phyloP scores from a whole-genome alignment of 2,329 filamentous ascomycete genomes.

The Ascochyta clinopodiicola region DNA sequence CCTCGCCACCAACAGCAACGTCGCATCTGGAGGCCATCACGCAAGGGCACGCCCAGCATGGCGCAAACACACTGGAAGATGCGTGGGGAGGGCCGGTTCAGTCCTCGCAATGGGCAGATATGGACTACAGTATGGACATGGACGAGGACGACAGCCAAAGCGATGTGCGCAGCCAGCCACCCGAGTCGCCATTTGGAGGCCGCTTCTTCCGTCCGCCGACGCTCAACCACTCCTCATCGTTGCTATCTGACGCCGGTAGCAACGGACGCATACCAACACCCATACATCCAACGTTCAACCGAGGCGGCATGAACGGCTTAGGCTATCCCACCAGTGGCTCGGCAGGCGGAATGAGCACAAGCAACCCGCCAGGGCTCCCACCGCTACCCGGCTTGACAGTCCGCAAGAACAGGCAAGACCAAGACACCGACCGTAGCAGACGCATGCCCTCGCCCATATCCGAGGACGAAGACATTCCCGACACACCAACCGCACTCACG shows the following conservation, averaged over 20 bases:
- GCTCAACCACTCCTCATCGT: constrained; percentile 41
- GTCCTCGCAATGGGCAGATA: constrained; percentile 28
- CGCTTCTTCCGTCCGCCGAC: constrained; percentile 44
- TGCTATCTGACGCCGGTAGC: constrained; percentile 23
- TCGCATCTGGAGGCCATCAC: constrained; percentile 40
- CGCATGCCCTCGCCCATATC: constrained; percentile 52
- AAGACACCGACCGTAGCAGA: constrained; percentile 33
- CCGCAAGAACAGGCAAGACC: constrained; percentile 30
- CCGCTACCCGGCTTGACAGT: constrained; percentile 26
- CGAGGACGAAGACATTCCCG: constrained; percentile 48
- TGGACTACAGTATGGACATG: constrained; percentile 48
- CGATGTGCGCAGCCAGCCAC: constrained; percentile 44
- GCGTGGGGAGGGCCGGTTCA: constrained; percentile 24
- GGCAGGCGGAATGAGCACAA: constrained; percentile 31
- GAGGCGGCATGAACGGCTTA: constrained; percentile 35
- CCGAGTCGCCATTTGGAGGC: constrained; percentile 42
- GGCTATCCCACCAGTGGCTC: constrained; percentile 39
- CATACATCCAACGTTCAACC: constrained; percentile 48
- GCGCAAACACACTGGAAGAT: background rate
- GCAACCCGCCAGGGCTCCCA: constrained; percentile 15
- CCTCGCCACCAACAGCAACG: constrained; percentile 36
- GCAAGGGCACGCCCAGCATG: constrained; percentile 30
- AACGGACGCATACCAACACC: constrained; percentile 49
- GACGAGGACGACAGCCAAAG: constrained; percentile 44
- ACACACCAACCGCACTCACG: constrained; percentile 46